A percentile compares a stretch with the other conserved stretches of the same genome.
These are phyloP conservation scores for Penicillium simplicissimum DNA, from an alignment of 495 filamentous ascomycete species.

Conservation along the genomic window DNA sequence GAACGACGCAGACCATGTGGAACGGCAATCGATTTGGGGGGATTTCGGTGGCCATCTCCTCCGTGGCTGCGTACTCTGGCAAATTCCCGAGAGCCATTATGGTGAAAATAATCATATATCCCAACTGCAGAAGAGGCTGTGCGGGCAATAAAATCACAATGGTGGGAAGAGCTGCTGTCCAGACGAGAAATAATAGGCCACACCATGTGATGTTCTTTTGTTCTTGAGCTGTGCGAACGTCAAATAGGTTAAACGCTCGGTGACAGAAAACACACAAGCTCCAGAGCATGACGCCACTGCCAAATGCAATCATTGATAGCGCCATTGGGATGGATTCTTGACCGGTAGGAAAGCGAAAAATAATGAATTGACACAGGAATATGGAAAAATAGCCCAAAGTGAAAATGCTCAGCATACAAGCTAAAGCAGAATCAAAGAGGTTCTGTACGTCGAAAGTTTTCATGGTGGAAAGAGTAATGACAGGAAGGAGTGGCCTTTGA, in stretches of 20 bases:
- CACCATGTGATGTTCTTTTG: slow-evolving; percentile 1
- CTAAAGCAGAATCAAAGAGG: slow-evolving; percentile 1
- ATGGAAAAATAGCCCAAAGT: slow-evolving; percentile 17
- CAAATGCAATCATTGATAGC: slow-evolving; percentile 10
- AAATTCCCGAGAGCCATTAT: slow-evolving; percentile 8
- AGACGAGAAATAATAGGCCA: background rate
- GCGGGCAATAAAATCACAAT: too few relatives aligned
- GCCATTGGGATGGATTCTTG: slow-evolving; percentile 10
- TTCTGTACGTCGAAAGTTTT: background rate
- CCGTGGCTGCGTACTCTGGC: background rate
- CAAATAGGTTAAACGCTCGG: slow-evolving; percentile 1
- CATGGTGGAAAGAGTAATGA: background rate
- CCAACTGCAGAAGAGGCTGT: too few relatives aligned
- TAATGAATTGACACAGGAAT: slow-evolving; percentile 13
- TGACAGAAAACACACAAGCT: background rate
- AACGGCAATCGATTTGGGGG: background rate
- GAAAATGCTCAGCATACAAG: slow-evolving; percentile 11
- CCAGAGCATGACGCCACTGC: slow-evolving; percentile 9
- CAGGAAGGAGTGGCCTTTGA: slow-evolving; percentile 1
- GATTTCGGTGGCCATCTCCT: background rate
- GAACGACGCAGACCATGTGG: slow-evolving; percentile 8
- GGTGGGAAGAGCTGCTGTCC: too few relatives aligned
- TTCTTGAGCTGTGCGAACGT: background rate
- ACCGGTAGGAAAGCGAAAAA: slow-evolving; percentile 14
- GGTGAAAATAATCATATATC: background rate